phyloP scores from a whole-genome alignment of 2,329 filamentous ascomycete genomes.

The Calonectria pauciramosa region DNA sequence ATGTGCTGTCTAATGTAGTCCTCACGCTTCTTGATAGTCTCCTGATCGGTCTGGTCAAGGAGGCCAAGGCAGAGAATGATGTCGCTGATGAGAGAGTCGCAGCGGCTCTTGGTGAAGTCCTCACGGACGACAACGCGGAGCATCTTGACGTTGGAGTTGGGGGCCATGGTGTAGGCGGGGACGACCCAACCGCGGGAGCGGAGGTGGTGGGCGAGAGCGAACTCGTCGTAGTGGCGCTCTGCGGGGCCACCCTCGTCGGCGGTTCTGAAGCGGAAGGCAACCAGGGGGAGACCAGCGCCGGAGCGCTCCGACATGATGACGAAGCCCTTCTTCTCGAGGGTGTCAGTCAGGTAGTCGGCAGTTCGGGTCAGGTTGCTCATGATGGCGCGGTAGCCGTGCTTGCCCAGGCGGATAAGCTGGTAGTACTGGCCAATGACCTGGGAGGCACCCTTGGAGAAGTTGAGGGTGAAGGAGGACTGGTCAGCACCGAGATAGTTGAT shows the following conservation, averaged over 20 bases:
- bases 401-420: constrained; percentile 94
- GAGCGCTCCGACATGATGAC: constrained; percentile 86
- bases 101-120: constrained; percentile 87
- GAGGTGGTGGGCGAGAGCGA: constrained; percentile 85
- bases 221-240: constrained; percentile 78
- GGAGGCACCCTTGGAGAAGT: constrained; percentile 95
- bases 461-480: constrained; percentile 95
- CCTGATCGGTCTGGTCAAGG: constrained; percentile 80
- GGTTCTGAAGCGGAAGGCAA: constrained; percentile 84
- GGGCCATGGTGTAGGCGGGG: constrained; percentile 97
- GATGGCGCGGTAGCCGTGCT: constrained; percentile 91
- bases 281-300: constrained; percentile 86
- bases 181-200: constrained; percentile 93
- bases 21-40: constrained; percentile 77
- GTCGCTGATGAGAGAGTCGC: constrained; percentile 83
- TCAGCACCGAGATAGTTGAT: constrained; percentile 99
- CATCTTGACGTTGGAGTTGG: constrained; percentile 88
- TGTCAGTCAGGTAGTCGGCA: constrained; percentile 85
- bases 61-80: constrained; percentile 82
- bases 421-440: constrained; percentile 99
- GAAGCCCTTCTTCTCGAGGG: constrained; percentile 83
- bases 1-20: constrained; percentile 73
- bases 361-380: constrained; percentile 95
- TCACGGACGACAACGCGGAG: constrained; percentile 93
- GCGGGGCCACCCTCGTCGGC: constrained; percentile 63